phyloP scores from a whole-genome alignment of 345 rosid species.

The Turnera subulata region DNA sequence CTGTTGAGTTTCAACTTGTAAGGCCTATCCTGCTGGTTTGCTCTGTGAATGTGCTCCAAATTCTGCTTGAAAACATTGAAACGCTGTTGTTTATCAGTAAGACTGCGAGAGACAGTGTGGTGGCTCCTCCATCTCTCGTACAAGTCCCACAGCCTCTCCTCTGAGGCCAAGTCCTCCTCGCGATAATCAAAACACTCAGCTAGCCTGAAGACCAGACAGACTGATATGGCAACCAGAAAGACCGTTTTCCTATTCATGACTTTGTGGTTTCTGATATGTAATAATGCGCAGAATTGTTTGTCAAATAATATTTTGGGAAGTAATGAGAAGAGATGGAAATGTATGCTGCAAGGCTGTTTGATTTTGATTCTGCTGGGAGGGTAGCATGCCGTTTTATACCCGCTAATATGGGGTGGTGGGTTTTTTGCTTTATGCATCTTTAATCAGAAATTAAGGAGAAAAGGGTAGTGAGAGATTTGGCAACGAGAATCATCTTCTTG shows the following conservation, averaged over 20 bases:
- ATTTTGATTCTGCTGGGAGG: neutral
- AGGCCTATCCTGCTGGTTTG: conserved; percentile 20
- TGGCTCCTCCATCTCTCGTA: conserved; percentile 22
- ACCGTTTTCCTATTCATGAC: conserved; percentile 9
- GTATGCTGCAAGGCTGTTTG: neutral
- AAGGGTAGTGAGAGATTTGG: neutral
- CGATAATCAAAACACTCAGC: conserved; percentile 17
- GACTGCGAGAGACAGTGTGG: conserved; percentile 22
- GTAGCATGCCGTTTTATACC: neutral
- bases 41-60: conserved; percentile 4
- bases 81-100: conserved; percentile 14
- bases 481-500: conserved; percentile 5
- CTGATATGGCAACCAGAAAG: conserved; percentile 9
- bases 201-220: conserved; percentile 10
- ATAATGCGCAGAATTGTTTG: neutral
- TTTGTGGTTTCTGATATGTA: neutral
- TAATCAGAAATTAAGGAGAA: conserved; percentile 19
- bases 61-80: conserved; percentile 22
- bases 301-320: too few species aligned
- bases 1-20: conserved; percentile 29
- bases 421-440: conserved; percentile 9
- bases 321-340: too few species aligned
- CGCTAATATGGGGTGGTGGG: neutral
- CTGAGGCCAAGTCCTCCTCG: conserved; percentile 18
- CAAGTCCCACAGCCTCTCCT: conserved; percentile 21